These are phyloP conservation scores for Neonectria sp. DNA, from an alignment of 2,329 filamentous ascomycete genomes.

Conservation along the genomic window DNA sequence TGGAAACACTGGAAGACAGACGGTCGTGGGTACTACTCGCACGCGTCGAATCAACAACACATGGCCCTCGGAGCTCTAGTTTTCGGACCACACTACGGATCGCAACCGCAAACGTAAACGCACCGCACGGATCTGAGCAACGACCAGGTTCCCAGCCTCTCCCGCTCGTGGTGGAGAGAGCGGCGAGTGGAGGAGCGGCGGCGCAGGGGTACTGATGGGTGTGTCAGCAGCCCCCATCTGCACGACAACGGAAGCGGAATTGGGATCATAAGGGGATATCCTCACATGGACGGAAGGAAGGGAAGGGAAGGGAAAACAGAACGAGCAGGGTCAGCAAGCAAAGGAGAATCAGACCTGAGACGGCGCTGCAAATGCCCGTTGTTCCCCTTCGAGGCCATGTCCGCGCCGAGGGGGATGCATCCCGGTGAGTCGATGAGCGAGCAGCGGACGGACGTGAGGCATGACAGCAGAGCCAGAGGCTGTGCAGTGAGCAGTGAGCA, in stretches of 20 bases:
- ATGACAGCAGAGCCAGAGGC: neutral
- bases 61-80: neutral
- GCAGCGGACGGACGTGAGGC: neutral
- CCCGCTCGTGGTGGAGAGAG: conserved; percentile 14
- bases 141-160: conserved; percentile 19
- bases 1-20: neutral
- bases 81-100: neutral
- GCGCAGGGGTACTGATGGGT: conserved; percentile 24
- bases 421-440: conserved; percentile 22
- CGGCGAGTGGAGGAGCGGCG: conserved; percentile 14
- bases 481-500: neutral
- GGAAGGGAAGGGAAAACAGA: neutral
- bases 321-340: neutral
- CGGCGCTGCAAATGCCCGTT: conserved; percentile 12
- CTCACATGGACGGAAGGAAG: conserved; percentile 6
- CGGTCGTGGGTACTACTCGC: neutral
- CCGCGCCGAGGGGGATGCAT: conserved; percentile 12
- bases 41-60: conserved; percentile 1
- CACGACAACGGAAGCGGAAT: conserved; percentile 37
- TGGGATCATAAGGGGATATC: conserved; percentile 19
- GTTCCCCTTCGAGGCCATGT: conserved; percentile 31
- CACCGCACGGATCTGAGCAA: conserved; percentile 29
- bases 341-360: conserved; percentile 5
- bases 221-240: conserved; percentile 31
- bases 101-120: neutral